Base-by-base conservation (phyloP, 2,329 filamentous ascomycete species). In the Paramyrothecium roridum region DNA sequence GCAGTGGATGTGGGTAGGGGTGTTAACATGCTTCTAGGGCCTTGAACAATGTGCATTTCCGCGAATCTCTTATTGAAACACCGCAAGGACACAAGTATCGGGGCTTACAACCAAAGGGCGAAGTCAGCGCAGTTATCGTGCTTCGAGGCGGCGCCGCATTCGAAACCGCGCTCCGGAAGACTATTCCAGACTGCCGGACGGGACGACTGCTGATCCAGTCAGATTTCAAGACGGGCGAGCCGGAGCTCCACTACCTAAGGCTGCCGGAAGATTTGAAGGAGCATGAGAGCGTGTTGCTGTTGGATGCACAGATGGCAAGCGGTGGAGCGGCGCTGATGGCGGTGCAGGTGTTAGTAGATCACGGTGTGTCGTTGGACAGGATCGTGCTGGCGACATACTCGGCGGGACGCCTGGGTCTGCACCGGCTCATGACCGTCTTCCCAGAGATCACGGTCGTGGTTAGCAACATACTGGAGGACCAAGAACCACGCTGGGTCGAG, bases 381-480 rank as follows among this genome's bases (percentile, higher is more conserved):
- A 96, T 99, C 61, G 90, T 97, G 34, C 88, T 98, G 69, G 93
- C 96, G 43, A 96, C 93, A 3, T 97, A 96, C 69, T 89, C 91
- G 61, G 93, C 93, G 3, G 93, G 93, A 10, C 86, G 86, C 61
- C 85, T 90, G 63, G 95, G 93, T 1, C 71, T 98, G 58, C 91
- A 95, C 67, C 82, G 95, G 59, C 75, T 99, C 64, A 89, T 91
- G 58, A 91, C 88, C 55, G 95, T 96, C 3, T 99, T 95, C 65
- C 92, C 95, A 0, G 86, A 88, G 4, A 87, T 98, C 50, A 89
- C 87, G 52, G 89, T 96, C 19, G 91, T 98, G 19, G 87, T 96
- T 26, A 91, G 90, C 61, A 87, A 88, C 58, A 82, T 96, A 65
- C 86, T 93, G 26, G 84, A 88, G 54, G 91, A 96, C 63, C 84